A percentile compares a stretch with the other conserved stretches of the same genome.
Evolutionary conservation across 371 early-diverging fungal species (phyloP).

Genomic region (Apophysomyces elegans): DNA sequence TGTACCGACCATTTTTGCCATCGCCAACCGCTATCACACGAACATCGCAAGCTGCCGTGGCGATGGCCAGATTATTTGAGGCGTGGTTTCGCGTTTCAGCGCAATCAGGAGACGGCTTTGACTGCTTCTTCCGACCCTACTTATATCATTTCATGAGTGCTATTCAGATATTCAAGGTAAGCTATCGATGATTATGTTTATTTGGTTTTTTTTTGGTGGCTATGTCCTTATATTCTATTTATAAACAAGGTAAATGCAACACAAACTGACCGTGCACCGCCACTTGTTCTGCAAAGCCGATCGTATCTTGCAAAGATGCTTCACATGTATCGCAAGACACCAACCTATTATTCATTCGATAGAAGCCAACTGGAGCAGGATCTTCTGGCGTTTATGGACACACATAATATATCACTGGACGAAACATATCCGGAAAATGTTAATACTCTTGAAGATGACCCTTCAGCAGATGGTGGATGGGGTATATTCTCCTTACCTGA

Average conservation of each 20-base stretch:
- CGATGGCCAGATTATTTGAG: slow-evolving; percentile 30
- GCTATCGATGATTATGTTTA: not conserved
- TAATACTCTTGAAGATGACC: slow-evolving; percentile 24
- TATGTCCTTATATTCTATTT: not conserved
- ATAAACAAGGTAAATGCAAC: slow-evolving; percentile 10
- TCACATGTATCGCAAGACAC: slow-evolving; percentile 37
- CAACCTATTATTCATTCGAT: slow-evolving; percentile 34
- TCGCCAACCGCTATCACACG: slow-evolving; percentile 23
- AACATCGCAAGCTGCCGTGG: slow-evolving; percentile 37
- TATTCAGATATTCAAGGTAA: slow-evolving; percentile 36
- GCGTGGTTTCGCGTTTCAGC: slow-evolving; percentile 28
- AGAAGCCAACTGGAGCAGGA: slow-evolving; percentile 37
- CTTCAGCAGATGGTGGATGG: slow-evolving; percentile 31
- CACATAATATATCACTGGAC: slow-evolving; percentile 18
- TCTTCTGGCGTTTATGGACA: slow-evolving; percentile 20
- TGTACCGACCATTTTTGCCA: slow-evolving; percentile 25
- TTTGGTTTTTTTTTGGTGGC: not conserved
- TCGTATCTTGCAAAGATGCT: slow-evolving; percentile 26
- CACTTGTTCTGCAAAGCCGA: slow-evolving; percentile 26
- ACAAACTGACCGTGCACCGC: slow-evolving; percentile 22
- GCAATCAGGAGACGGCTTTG: slow-evolving; percentile 32
- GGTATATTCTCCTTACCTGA: slow-evolving; percentile 24
- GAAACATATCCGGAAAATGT: slow-evolving; percentile 16
- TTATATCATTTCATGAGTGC: slow-evolving; percentile 42
- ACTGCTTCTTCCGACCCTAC: slow-evolving; percentile 49